phyloP scores from a whole-genome alignment of 441 rosid species.

The Mallotus japonicus region DNA sequence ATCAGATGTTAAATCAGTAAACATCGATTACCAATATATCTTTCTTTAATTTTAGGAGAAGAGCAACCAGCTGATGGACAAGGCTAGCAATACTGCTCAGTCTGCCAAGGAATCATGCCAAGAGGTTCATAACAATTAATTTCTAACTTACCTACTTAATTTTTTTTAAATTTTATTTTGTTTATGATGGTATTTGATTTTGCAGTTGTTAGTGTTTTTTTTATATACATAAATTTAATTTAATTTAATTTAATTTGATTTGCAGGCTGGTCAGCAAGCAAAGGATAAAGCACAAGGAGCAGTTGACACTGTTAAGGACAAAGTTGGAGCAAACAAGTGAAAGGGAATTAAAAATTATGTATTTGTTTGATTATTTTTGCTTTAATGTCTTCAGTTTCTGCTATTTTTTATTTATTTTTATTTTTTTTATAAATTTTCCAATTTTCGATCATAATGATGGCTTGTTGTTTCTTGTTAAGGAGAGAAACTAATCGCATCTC shows the following conservation, averaged over 20 bases:
- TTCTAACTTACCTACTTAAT: background rate
- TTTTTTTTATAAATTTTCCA: too few relatives aligned
- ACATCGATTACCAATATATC: background rate
- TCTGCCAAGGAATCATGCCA: constrained; percentile 58
- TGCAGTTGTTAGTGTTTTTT: too few relatives aligned
- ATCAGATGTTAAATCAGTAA: too few relatives aligned
- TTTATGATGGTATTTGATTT: background rate
- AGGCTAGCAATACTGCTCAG: constrained; percentile 50
- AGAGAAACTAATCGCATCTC: too few relatives aligned
- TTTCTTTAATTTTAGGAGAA: constrained; percentile 44
- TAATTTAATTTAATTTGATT: background rate
- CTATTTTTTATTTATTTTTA: background rate
- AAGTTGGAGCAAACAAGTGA: constrained; percentile 27
- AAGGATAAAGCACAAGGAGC: constrained; percentile 37
- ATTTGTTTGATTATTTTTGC: background rate
- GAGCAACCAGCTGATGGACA: constrained; percentile 47
- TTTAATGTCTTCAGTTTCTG: background rate
- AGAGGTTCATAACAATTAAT: constrained; percentile 36
- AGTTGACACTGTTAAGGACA: constrained; percentile 32
- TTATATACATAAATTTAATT: too few relatives aligned
- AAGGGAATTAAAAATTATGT: background rate
- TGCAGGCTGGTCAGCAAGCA: constrained; percentile 41
- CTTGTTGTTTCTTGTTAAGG: too few relatives aligned
- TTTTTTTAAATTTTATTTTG: too few relatives aligned
- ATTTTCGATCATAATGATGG: too few relatives aligned